Conservation (phyloP, 805 yeast species). For the Ogataea nakhonphanomensis region DNA sequence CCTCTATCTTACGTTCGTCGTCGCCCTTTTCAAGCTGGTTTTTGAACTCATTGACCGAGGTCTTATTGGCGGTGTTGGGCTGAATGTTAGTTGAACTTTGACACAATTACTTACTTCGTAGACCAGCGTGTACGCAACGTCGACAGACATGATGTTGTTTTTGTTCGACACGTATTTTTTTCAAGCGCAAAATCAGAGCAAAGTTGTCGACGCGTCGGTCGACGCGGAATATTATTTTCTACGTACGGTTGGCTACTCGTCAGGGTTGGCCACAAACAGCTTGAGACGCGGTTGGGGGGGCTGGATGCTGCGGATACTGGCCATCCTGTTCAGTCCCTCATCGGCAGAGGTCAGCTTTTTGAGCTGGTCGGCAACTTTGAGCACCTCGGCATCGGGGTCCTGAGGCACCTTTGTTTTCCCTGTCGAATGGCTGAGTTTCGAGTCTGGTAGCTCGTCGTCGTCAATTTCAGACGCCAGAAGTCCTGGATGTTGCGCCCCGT, state of each 20-base stretch:
- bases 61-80: constrained; percentile 61
- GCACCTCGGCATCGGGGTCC: constrained; percentile 33
- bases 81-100: constrained; percentile 15
- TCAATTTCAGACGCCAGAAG: constrained; percentile 75
- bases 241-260: constrained; percentile 17
- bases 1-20: constrained; percentile 81
- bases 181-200: not conserved
- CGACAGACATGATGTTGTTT: constrained; percentile 25
- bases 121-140: constrained; percentile 69
- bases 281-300: constrained; percentile 39
- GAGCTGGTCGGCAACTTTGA: constrained; percentile 32
- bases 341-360: constrained; percentile 21
- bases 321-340: constrained; percentile 30
- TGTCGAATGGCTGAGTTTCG: constrained; percentile 28
- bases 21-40: constrained; percentile 80
- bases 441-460: constrained; percentile 48
- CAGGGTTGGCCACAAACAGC: constrained; percentile 60
- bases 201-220: constrained; percentile 9
- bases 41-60: constrained; percentile 69
- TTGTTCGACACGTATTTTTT: constrained; percentile 20
- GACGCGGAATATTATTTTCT: not conserved
- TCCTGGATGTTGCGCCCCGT: constrained; percentile 64
- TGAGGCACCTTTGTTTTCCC: constrained; percentile 30
- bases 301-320: constrained; percentile 33
- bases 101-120: constrained; percentile 45